Conservation (phyloP, 2,329 filamentous ascomycete species). For the Cercospora sojina region DNA sequence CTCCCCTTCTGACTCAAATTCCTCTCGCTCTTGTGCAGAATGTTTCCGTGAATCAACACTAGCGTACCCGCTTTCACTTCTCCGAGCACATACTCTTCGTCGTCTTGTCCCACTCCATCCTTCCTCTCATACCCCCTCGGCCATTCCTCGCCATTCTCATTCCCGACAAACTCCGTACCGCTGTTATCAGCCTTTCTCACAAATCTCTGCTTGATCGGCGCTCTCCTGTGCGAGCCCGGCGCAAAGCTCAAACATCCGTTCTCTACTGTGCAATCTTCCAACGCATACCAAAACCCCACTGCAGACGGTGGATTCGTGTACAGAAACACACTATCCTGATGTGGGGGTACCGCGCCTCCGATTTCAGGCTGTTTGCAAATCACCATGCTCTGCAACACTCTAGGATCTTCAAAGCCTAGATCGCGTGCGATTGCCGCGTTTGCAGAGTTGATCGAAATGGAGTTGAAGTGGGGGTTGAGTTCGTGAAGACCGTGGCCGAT, state of each 20-base stretch:
- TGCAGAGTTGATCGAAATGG: conserved; percentile 52
- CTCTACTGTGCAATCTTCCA: conserved; percentile 82
- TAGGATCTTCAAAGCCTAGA: conserved; percentile 73
- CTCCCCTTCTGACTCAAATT: conserved; percentile 82
- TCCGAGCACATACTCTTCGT: conserved; percentile 69
- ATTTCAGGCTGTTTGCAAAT: conserved; percentile 99
- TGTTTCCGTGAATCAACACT: conserved; percentile 92
- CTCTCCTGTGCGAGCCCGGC: conserved; percentile 74
- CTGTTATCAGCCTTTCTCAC: conserved; percentile 66
- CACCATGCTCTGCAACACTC: conserved; percentile 88
- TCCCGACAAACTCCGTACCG: conserved; percentile 57
- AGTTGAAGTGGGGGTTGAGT: conserved; percentile 50
- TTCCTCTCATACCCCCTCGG: conserved; percentile 38
- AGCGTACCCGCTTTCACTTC: conserved; percentile 89
- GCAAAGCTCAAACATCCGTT: conserved; percentile 91
- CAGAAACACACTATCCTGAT: conserved; percentile 90
- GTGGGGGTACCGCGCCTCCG: conserved; percentile 82
- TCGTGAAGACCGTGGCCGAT: conserved; percentile 54
- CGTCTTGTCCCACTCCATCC: conserved; percentile 37
- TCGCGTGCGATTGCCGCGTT: conserved; percentile 66
- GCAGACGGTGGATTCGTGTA: conserved; percentile 87
- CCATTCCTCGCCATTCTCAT: conserved; percentile 58
- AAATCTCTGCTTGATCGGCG: conserved; percentile 69
- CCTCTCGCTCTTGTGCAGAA: conserved; percentile 93
- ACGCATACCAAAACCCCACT: conserved; percentile 95